These are phyloP conservation scores for Paracoccidioides lutzii DNA, from an alignment of 2,329 filamentous ascomycete species.

Conservation along the genomic window DNA sequence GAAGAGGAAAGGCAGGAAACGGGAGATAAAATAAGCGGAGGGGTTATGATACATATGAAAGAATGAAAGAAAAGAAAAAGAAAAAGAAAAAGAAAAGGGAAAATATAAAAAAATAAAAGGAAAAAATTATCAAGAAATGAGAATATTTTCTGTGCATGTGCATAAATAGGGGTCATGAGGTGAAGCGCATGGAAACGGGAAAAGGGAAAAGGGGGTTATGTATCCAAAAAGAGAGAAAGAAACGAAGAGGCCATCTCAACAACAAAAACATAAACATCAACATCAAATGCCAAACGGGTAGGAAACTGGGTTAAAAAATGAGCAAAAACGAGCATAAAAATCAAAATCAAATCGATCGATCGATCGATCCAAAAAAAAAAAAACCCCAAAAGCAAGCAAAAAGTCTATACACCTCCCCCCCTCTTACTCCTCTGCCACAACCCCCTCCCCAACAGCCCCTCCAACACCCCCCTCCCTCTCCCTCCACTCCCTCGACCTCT, in stretches of 20 bases:
- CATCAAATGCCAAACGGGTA: background rate
- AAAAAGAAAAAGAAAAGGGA: background rate
- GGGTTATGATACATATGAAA: conserved; percentile 10
- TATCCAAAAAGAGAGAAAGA: background rate
- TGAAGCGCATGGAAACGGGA: no score
- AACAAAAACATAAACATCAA: background rate
- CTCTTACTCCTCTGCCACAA: conserved; percentile 40
- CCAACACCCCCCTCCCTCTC: conserved; percentile 62
- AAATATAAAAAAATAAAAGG: background rate
- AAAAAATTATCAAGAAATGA: background rate
- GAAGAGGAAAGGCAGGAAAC: no score
- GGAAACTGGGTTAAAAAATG: background rate
- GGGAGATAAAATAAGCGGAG: no score
- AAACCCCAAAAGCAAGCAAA: background rate
- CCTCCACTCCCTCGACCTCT: conserved; percentile 81
- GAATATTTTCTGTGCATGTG: no score
- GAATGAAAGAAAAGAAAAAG: background rate
- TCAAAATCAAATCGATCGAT: no score
- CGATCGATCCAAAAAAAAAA: background rate
- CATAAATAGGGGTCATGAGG: no score
- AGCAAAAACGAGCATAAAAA: background rate
- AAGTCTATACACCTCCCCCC: background rate
- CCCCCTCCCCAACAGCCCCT: conserved; percentile 52
- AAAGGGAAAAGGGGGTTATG: background rate
- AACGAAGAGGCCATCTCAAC: background rate